These are phyloP conservation scores for Debaryomyces maramus DNA, from an alignment of 805 yeast genomes.

Conservation along the genomic window DNA sequence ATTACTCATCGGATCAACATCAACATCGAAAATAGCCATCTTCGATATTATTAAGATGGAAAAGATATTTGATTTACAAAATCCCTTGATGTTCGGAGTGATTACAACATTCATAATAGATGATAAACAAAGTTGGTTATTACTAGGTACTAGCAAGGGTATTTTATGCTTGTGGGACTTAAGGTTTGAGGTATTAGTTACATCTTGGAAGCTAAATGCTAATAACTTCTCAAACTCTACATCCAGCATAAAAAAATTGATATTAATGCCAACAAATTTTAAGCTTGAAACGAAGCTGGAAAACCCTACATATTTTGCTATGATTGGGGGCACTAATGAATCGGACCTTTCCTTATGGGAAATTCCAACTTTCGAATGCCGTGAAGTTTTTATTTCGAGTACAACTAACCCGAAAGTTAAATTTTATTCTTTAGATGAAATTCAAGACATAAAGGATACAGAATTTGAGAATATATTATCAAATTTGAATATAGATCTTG, in stretches of 20 bases:
- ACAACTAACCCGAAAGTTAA: constrained; percentile 19
- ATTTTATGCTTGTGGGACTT: constrained; percentile 79
- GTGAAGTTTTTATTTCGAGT: constrained; percentile 28
- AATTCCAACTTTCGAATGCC: constrained; percentile 60
- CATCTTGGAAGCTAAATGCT: constrained; percentile 57
- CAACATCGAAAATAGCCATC: constrained; percentile 49
- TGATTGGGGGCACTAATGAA: constrained; percentile 20
- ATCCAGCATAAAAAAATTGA: constrained; percentile 50
- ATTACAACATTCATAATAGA: constrained; percentile 62
- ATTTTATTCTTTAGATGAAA: constrained; percentile 23
- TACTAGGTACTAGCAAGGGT: constrained; percentile 77
- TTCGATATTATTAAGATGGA: constrained; percentile 62
- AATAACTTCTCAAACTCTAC: constrained; percentile 1
- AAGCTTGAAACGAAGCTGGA: constrained; percentile 22
- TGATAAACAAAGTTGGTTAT: constrained; percentile 55
- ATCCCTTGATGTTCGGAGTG: constrained; percentile 65
- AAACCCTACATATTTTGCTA: constrained; percentile 14
- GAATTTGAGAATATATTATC: constrained; percentile 18
- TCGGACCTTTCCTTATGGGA: constrained; percentile 75
- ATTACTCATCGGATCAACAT: constrained; percentile 51
- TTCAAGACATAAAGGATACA: constrained; percentile 12
- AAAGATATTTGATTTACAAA: constrained; percentile 41
- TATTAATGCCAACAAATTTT: constrained; percentile 41
- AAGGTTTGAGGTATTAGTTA: constrained; percentile 60
- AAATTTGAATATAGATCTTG: constrained; percentile 12